Evolutionary conservation across 2,329 filamentous ascomycete genomes (phyloP).

Genomic region (Phoma sp.): DNA sequence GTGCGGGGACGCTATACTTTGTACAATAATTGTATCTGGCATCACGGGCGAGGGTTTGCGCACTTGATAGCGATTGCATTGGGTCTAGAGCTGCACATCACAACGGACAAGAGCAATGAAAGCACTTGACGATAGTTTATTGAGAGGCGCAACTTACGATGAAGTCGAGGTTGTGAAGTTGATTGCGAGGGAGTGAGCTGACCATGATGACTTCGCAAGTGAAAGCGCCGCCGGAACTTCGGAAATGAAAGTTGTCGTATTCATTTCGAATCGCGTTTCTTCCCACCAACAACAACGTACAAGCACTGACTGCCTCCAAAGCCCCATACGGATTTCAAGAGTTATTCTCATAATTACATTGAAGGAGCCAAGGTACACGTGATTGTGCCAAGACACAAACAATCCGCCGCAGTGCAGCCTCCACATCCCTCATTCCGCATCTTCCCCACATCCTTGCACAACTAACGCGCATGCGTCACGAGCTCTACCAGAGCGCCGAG

Average conservation of each 20-base stretch:
- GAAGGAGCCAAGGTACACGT: conserved; percentile 3
- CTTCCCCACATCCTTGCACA: conserved; percentile 12
- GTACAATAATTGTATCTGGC: conserved; percentile 20
- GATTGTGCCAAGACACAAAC: conserved; percentile 12
- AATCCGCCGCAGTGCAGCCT: neutral
- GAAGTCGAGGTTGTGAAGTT: neutral
- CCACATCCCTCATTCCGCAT: conserved; percentile 5
- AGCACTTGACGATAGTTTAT: conserved; percentile 8
- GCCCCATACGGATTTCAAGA: neutral
- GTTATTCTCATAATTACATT: neutral
- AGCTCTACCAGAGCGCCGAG: conserved; percentile 29
- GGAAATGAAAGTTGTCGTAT: conserved; percentile 9
- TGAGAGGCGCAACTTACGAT: no score
- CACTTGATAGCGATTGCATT: conserved; percentile 21
- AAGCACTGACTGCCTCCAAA: neutral
- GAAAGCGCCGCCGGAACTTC: conserved; percentile 3
- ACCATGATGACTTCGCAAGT: neutral
- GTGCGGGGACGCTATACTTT: conserved; percentile 5
- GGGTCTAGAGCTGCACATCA: conserved; percentile 14
- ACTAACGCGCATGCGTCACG: conserved; percentile 46
- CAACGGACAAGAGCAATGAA: conserved; percentile 14
- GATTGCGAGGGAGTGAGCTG: neutral
- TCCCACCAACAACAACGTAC: conserved; percentile 1
- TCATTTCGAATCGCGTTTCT: conserved; percentile 3
- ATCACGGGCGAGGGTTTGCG: conserved; percentile 17